Evolutionary conservation across 257 asterid genomes (phyloP), one percentile per base, ranked within the genome.

Genomic region (Solanum corneliomulleri): DNA sequence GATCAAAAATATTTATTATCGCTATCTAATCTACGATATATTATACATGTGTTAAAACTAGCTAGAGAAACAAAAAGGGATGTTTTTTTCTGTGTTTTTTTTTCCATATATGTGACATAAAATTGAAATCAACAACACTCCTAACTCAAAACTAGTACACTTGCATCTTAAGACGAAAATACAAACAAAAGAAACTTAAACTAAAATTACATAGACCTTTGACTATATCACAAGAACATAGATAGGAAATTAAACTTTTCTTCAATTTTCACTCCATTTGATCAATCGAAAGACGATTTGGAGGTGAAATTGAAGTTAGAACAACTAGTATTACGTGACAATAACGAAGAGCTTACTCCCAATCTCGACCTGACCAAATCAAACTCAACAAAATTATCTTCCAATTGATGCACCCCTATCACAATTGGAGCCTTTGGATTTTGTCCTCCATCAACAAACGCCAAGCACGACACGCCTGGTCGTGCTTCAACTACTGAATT

Each of bases 371-470:
- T 80, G 3, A 31, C 86, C 72, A 91, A 64, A 78, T 91, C 93
- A 27, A 91, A 90, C 42, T 91, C 89, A 52, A 90, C 87, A 31
- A 91, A 69, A 47, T 49, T 86, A 68, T 89, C 88, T 62, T 89
- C 88, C 71, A 91, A 27, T 47, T 91, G 93, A 72, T 45, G 85
- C 33, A 89, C 84, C n/a, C 92, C 92, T 13, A 91, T 44, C 5
- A 90, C 89, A 70, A 91, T 78, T 5, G 91, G 47, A 71, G 90
- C 86, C 49, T 72, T 90, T 2, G 90, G 87, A 49, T 68, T 86
- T 18, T 2, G 23, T 85, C 93, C 93, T 60, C 91, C 93, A 35
- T 91, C 89, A 21, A 91, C 89, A 42, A 91, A 90, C 11, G 92
- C 92, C 37, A 91, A 86, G 64, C 93, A 90, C n/a, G 82, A 87